These are phyloP conservation scores for Rhizopogon vesiculosus DNA, from an alignment of 768 basidiomycete species.

Conservation along the genomic window DNA sequence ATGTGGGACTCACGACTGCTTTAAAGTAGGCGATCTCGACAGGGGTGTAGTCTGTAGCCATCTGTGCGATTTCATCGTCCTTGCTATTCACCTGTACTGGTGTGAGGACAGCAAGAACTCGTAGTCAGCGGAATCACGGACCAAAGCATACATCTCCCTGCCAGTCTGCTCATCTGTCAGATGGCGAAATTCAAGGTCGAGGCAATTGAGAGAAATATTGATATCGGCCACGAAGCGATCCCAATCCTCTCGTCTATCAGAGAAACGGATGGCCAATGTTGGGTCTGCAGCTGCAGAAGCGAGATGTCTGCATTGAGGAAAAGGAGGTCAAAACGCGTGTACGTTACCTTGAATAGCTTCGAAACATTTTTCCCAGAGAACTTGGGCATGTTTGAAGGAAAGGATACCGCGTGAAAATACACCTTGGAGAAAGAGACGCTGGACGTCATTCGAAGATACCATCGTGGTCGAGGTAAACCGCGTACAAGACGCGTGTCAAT, in stretches of 20 bases:
- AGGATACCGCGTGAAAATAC: slow-evolving; percentile 67
- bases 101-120: background rate
- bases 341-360: slow-evolving; percentile 60
- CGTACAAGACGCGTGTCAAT: slow-evolving; percentile 8
- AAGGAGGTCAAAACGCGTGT: background rate
- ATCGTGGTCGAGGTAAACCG: slow-evolving; percentile 22
- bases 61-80: slow-evolving; percentile 76
- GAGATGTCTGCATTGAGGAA: slow-evolving; percentile 3
- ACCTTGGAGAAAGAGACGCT: slow-evolving; percentile 75
- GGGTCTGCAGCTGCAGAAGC: slow-evolving; percentile 45
- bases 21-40: slow-evolving; percentile 84
- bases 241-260: slow-evolving; percentile 46
- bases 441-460: slow-evolving; percentile 57
- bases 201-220: slow-evolving; percentile 57
- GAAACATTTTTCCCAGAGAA: slow-evolving; percentile 64
- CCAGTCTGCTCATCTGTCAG: slow-evolving; percentile 63
- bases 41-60: slow-evolving; percentile 79
- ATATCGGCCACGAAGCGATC: slow-evolving; percentile 53
- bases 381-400: slow-evolving; percentile 57
- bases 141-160: slow-evolving; percentile 62
- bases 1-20: slow-evolving; percentile 54
- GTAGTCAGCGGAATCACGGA: slow-evolving; percentile 29
- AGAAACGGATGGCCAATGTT: slow-evolving; percentile 39
- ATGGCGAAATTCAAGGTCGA: slow-evolving; percentile 71
- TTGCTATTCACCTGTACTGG: slow-evolving; percentile 66